Conservation (phyloP, 805 yeast species). For the Starmerella sp. region DNA sequence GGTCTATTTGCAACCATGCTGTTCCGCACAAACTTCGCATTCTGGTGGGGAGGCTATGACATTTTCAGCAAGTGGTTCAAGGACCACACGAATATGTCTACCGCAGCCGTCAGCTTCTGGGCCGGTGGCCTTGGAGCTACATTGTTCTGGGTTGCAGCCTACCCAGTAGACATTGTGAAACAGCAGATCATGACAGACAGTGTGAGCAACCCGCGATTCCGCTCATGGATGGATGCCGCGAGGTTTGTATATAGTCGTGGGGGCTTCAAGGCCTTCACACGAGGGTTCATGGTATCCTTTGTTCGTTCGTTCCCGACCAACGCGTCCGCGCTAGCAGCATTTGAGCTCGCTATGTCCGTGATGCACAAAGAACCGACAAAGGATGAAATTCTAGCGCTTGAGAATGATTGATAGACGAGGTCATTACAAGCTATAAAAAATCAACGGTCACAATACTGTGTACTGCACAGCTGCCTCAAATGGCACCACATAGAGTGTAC, state of each 20-base stretch:
- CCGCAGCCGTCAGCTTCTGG: constrained; percentile 75
- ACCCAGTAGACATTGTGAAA: constrained; percentile 80
- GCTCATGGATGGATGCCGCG: constrained; percentile 62
- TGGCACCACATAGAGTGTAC: too few species aligned
- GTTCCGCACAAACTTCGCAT: constrained; percentile 73
- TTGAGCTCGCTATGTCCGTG: constrained; percentile 60
- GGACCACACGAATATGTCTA: constrained; percentile 51
- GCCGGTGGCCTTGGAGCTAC: constrained; percentile 77
- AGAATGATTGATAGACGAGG: background rate
- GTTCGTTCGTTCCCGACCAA: constrained; percentile 81
- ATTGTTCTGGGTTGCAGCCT: constrained; percentile 78
- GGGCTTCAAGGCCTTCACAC: constrained; percentile 62
- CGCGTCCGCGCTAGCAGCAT: constrained; percentile 85
- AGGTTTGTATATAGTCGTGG: constrained; percentile 45
- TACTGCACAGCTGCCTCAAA: too few species aligned
- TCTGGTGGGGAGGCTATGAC: constrained; percentile 94
- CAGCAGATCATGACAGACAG: constrained; percentile 75
- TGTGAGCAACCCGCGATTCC: constrained; percentile 59
- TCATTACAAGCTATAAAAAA: too few species aligned
- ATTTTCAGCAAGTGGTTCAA: constrained; percentile 59
- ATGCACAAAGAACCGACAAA: constrained; percentile 4
- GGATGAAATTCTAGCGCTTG: constrained; percentile 4
- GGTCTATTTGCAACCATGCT: constrained; percentile 80
- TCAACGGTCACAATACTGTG: too few species aligned
- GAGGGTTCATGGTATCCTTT: constrained; percentile 72